These are phyloP conservation scores for Choanephora cucurbitarum DNA, from an alignment of 371 early-diverging fungal species.

Conservation along the genomic window DNA sequence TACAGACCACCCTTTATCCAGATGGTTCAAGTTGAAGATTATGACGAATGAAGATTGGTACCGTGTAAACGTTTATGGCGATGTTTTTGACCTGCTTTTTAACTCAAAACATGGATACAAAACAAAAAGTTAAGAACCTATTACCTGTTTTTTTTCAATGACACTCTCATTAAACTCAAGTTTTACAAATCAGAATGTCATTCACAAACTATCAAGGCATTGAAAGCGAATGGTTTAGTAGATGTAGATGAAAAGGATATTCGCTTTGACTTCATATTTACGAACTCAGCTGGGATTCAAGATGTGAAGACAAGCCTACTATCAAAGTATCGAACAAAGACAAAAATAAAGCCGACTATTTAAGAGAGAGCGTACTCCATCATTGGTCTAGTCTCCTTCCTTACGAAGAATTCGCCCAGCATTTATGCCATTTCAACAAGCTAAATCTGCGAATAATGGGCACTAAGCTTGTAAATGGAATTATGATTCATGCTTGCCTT, in stretches of 20 bases:
- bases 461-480: slow-evolving; percentile 14
- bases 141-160: slow-evolving; percentile 11
- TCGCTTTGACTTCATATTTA: slow-evolving; percentile 9
- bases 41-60: no score
- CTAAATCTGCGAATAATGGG: slow-evolving; percentile 9
- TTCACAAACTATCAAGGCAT: slow-evolving; percentile 12
- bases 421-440: slow-evolving; percentile 15
- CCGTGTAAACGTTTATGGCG: slow-evolving; percentile 2
- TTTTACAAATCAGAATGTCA: slow-evolving; percentile 11
- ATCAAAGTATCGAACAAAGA: slow-evolving; percentile 13
- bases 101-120: slow-evolving; percentile 10
- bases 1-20: no score
- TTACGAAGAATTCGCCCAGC: slow-evolving; percentile 8
- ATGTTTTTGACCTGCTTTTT: slow-evolving; percentile 10
- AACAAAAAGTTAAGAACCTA: slow-evolving; percentile 17
- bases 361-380: no score
- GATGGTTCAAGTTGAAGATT: no score
- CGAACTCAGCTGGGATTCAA: slow-evolving; percentile 9
- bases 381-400: slow-evolving; percentile 9
- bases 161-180: slow-evolving; percentile 1
- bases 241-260: slow-evolving; percentile 8
- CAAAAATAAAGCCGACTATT: not conserved
- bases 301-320: slow-evolving; percentile 14
- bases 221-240: slow-evolving; percentile 14
- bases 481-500: slow-evolving; percentile 11